Evolutionary conservation across 139 green algal species (phyloP), one percentile per base, ranked within the genome.

Genomic region (Picochlorum sp.): DNA sequence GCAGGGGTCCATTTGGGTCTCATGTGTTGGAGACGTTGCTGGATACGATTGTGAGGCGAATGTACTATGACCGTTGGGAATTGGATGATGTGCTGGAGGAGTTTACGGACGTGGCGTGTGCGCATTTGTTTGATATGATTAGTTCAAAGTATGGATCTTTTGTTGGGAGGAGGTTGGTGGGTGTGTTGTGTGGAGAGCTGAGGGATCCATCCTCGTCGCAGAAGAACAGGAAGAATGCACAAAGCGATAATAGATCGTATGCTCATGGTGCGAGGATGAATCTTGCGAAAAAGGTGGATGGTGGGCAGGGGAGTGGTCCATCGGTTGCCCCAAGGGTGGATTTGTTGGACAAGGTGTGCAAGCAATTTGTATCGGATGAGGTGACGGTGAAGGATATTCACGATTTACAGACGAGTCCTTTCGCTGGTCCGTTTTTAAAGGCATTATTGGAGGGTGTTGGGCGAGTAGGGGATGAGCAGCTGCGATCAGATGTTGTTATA

Each of bases 1-100:
- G 65, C 71, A 77, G 77, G 67, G 88, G 85, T 49, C 81, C 82
- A 1, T 89, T 89, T 74, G 86, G 86, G 18, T 88, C 81, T 0
- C 85, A 90, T 56, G 82, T 86, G 7, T 66, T 81, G 45, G 86
- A 93, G 63, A 73, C 63, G 28, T 24, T 60, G 34, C 44, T 77
- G 34, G 7, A n/a, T 18, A 28, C 45, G 16, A 67, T 90, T 38
- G 70, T 74, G 24, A 15, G 62, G 20, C 44, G 65, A 11, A 21
- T 3, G 6, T 7, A 20, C 49, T 30, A 62, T 45, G 47, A 26
- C 7, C n/a, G 18, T 7, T 26, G 16, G n/a, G 1, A 54, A 26
- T 54, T 54, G 15, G 18, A 54, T 26, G 47, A 54, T 20, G n/a
- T 54, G 18, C 11, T 54, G 47, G 30, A 45, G 6, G 61, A 57